These are phyloP conservation scores for Moniliella sp. DNA, from an alignment of 1,284 basidiomycete genomes.

Conservation along the genomic window DNA sequence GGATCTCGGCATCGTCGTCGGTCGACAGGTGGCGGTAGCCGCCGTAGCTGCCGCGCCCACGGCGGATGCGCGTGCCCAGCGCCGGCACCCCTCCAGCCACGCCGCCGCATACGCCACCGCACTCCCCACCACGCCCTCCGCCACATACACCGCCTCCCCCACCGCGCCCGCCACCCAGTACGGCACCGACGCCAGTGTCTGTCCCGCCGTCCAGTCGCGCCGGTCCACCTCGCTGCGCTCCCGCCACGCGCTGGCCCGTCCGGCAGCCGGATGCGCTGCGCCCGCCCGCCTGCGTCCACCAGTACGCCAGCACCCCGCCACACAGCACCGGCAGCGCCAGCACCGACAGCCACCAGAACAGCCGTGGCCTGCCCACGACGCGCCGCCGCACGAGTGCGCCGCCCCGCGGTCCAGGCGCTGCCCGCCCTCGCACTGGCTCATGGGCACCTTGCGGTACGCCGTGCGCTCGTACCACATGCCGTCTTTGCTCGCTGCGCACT, in stretches of 20 bases:
- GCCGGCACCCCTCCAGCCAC: not conserved
- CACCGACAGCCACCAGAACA: slow-evolving; percentile 26
- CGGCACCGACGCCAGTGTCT: not conserved
- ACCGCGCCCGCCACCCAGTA: not conserved
- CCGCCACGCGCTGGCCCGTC: too few relatives aligned
- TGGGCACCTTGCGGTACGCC: slow-evolving; percentile 21
- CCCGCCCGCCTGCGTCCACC: too few relatives aligned
- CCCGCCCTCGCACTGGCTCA: slow-evolving; percentile 22
- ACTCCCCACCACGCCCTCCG: not conserved
- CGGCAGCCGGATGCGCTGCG: not conserved
- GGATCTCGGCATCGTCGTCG: not conserved
- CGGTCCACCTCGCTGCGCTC: not conserved
- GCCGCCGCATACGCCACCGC: not conserved
- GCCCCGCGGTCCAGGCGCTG: slow-evolving; percentile 18
- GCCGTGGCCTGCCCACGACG: slow-evolving; percentile 9
- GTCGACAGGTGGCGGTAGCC: not conserved
- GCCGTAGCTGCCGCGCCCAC: not conserved
- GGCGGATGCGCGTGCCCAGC: not conserved
- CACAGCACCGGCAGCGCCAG: slow-evolving; percentile 12
- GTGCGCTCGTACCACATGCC: slow-evolving; percentile 31
- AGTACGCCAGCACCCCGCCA: slow-evolving; percentile 14
- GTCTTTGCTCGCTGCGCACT: slow-evolving; percentile 15
- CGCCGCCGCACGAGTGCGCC: slow-evolving; percentile 14
- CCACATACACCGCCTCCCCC: not conserved
- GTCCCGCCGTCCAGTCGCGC: not conserved